These are phyloP conservation scores for Endoconidiophora laricicola DNA, from an alignment of 2,329 filamentous ascomycete species.

Conservation along the genomic window DNA sequence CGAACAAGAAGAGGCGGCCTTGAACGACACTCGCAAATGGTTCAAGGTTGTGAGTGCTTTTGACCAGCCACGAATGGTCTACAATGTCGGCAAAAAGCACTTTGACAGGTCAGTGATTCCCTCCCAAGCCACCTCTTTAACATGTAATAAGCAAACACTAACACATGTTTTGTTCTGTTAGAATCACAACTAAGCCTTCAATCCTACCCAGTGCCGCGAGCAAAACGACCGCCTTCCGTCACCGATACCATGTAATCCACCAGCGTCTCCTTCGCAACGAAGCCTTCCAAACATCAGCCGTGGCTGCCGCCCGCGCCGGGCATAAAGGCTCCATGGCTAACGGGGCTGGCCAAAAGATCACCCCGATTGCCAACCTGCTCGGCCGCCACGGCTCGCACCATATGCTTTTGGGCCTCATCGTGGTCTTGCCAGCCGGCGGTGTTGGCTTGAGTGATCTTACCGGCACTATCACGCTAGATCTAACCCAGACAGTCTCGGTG, in stretches of 20 bases:
- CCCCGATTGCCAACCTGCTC: slow-evolving; percentile 58
- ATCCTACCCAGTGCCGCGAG: slow-evolving; percentile 61
- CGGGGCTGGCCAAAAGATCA: slow-evolving; percentile 68
- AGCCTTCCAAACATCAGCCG: slow-evolving; percentile 69
- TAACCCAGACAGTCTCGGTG: slow-evolving; percentile 64
- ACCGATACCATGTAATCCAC: slow-evolving; percentile 82
- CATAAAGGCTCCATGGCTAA: slow-evolving; percentile 42
- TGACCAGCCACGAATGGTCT: slow-evolving; percentile 64
- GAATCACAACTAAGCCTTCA: slow-evolving; percentile 46
- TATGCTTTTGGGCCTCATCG: slow-evolving; percentile 71
- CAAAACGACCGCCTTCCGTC: slow-evolving; percentile 74
- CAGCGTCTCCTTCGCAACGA: slow-evolving; percentile 86
- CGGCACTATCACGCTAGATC: slow-evolving; percentile 70
- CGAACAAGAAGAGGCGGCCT: slow-evolving; percentile 37
- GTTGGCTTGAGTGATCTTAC: slow-evolving; percentile 75
- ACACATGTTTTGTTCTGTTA: slow-evolving; percentile 18
- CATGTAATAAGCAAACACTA: background rate
- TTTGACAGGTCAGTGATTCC: slow-evolving; percentile 52
- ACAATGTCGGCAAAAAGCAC: slow-evolving; percentile 70
- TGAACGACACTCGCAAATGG: slow-evolving; percentile 62
- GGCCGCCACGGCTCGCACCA: slow-evolving; percentile 73
- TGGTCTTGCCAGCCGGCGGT: slow-evolving; percentile 62
- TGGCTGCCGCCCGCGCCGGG: slow-evolving; percentile 40
- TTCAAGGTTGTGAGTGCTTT: slow-evolving; percentile 70
- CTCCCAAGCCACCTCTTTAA: background rate